Evolutionary conservation across 441 rosid species (phyloP).

Genomic region (Hura crepitans): DNA sequence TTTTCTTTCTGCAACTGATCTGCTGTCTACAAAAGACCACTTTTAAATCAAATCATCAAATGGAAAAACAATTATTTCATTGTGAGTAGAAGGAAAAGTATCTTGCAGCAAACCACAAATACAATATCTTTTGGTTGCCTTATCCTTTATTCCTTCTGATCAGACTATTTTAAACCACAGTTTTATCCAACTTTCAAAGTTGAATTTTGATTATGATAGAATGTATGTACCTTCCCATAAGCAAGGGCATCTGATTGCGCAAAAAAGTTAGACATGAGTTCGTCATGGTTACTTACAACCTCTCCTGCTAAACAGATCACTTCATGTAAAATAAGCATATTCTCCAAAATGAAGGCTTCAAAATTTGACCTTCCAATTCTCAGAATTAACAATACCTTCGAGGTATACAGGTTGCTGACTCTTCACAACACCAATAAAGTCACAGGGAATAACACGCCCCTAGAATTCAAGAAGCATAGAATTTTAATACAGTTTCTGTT

Average conservation of each 20-base stretch:
- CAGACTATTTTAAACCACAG: background rate
- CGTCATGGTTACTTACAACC: conserved; percentile 89
- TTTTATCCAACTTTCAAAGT: too few relatives aligned
- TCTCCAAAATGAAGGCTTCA: conserved; percentile 11
- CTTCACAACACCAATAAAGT: conserved; percentile 78
- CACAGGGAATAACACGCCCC: conserved; percentile 95
- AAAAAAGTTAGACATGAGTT: conserved; percentile 97
- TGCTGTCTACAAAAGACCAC: conserved; percentile 49
- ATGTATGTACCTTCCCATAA: conserved; percentile 70
- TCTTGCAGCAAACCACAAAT: background rate
- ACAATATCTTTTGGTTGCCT: background rate
- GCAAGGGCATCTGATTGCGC: conserved; percentile 99
- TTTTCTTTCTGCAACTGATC: conserved; percentile 78
- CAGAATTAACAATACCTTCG: conserved; percentile 43
- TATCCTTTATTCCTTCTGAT: background rate
- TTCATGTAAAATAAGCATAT: background rate
- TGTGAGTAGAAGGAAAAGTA: background rate
- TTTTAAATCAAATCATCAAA: conserved; percentile 17
- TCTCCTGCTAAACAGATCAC: conserved; percentile 51
- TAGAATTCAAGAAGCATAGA: conserved; percentile 29
- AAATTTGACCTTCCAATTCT: conserved; percentile 1
- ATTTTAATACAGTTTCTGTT: conserved; percentile 11
- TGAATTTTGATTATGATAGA: background rate
- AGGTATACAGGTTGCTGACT: conserved; percentile 92
- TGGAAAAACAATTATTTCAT: conserved; percentile 5